These are phyloP conservation scores for Melampsora americana DNA, from an alignment of 1,284 basidiomycete species.

Conservation along the genomic window DNA sequence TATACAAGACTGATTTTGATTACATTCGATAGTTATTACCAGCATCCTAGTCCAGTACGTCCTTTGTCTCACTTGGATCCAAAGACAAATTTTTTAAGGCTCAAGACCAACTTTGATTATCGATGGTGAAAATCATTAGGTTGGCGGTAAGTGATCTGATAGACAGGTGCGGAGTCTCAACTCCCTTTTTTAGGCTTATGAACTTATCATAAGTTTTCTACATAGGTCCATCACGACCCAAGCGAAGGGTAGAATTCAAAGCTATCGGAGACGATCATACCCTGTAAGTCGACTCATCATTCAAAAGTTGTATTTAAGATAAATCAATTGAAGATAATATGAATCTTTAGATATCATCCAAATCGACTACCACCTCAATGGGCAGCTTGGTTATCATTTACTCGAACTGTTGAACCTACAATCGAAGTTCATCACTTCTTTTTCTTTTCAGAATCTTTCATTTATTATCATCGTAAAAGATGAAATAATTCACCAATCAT, in stretches of 20 bases:
- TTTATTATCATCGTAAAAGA: background rate
- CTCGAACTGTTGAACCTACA: slow-evolving; percentile 12
- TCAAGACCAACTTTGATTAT: background rate
- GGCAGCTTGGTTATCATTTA: slow-evolving; percentile 39
- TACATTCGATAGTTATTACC: background rate
- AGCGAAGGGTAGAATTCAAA: slow-evolving; percentile 34
- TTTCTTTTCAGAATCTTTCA: too few relatives aligned
- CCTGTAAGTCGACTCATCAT: background rate
- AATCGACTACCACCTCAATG: slow-evolving; percentile 36
- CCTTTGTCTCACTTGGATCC: background rate
- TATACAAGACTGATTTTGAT: background rate
- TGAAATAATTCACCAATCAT: background rate
- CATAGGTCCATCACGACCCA: slow-evolving; percentile 14
- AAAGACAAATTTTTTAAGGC: background rate
- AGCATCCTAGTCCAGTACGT: background rate
- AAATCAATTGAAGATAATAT: background rate
- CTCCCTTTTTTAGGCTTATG: background rate
- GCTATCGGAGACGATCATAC: slow-evolving; percentile 24
- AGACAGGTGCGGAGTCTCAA: too few relatives aligned
- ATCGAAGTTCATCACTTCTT: slow-evolving; percentile 11
- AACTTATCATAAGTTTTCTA: background rate
- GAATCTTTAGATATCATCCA: slow-evolving; percentile 23
- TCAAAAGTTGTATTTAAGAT: background rate
- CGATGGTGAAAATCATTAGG: background rate
- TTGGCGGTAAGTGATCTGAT: background rate